These are phyloP conservation scores for Aspergillus floridensis DNA, from an alignment of 2,329 filamentous ascomycete genomes.

Conservation along the genomic window DNA sequence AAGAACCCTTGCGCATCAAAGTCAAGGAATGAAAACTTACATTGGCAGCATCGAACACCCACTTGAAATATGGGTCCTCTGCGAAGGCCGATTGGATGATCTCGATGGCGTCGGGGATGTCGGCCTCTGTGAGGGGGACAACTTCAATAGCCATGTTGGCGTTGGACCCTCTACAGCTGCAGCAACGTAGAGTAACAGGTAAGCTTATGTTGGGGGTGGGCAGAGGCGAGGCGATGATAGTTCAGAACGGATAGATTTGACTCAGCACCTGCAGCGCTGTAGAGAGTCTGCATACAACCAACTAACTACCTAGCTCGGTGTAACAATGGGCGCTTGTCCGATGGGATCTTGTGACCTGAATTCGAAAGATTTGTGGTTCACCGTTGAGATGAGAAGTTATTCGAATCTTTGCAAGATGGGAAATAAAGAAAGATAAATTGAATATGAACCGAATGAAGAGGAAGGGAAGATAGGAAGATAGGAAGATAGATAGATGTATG, in stretches of 20 bases:
- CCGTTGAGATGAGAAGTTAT: too few species aligned
- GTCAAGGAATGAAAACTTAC: constrained; percentile 35
- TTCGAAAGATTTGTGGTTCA: too few species aligned
- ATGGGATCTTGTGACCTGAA: too few species aligned
- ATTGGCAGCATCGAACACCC: constrained; percentile 61
- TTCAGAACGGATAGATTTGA: background rate
- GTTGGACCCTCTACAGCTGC: background rate
- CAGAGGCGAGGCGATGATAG: too few species aligned
- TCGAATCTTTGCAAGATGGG: too few species aligned
- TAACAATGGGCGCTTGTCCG: too few species aligned
- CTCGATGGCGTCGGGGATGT: constrained; percentile 63
- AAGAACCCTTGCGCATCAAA: background rate
- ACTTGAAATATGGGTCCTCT: constrained; percentile 65
- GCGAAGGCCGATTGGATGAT: constrained; percentile 66
- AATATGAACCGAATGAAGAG: too few species aligned
- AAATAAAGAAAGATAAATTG: too few species aligned
- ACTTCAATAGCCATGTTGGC: constrained; percentile 54
- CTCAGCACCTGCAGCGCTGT: background rate
- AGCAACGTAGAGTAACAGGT: background rate
- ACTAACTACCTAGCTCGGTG: too few species aligned
- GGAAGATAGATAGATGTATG: too few species aligned
- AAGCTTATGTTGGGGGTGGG: background rate
- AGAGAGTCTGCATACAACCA: background rate
- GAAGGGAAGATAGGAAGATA: too few species aligned
- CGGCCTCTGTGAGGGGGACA: constrained; percentile 54